A percentile compares a stretch with the other conserved stretches of the same genome.
These are phyloP conservation scores for Argentina anserina DNA, from an alignment of 306 rosid species.

Conservation along the genomic window DNA sequence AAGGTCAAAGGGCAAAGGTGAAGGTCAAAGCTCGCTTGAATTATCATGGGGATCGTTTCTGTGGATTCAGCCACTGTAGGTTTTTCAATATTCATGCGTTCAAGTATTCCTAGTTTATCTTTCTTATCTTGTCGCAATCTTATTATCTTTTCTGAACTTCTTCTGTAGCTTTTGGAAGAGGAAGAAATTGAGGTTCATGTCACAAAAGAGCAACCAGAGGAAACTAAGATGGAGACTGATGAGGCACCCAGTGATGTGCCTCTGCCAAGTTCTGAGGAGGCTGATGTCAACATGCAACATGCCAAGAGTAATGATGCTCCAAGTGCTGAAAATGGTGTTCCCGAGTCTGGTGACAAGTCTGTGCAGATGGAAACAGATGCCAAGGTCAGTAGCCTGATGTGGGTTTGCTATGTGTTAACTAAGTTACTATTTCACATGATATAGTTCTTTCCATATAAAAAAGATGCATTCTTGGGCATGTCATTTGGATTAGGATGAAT, in stretches of 20 bases:
- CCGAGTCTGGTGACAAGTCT: slow-evolving; percentile 73
- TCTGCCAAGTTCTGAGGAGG: slow-evolving; percentile 43
- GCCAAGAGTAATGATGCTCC: slow-evolving; percentile 53
- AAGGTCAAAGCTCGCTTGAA: slow-evolving; percentile 79
- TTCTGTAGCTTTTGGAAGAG: slow-evolving; percentile 75
- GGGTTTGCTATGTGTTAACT: not conserved
- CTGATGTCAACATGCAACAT: slow-evolving; percentile 80
- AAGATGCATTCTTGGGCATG: no score
- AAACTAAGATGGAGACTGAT: slow-evolving; percentile 76
- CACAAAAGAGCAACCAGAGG: slow-evolving; percentile 51
- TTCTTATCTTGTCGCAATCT: not conserved
- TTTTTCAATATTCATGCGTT: slow-evolving; percentile 4
- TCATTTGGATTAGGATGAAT: not conserved
- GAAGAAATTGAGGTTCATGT: slow-evolving; percentile 79
- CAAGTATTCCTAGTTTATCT: not conserved
- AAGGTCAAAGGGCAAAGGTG: slow-evolving; percentile 55
- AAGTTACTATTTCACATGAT: not conserved
- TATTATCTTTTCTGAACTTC: slow-evolving; percentile 6
- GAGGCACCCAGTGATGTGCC: slow-evolving; percentile 50
- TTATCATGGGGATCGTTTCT: slow-evolving; percentile 74
- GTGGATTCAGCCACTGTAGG: slow-evolving; percentile 78
- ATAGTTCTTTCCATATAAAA: no score
- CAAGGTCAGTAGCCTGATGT: slow-evolving; percentile 45
- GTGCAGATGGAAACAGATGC: slow-evolving; percentile 76
- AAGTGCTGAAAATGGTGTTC: slow-evolving; percentile 52